Evolutionary conservation across 768 basidiomycete species (phyloP).

Genomic region (Boletales sp.): DNA sequence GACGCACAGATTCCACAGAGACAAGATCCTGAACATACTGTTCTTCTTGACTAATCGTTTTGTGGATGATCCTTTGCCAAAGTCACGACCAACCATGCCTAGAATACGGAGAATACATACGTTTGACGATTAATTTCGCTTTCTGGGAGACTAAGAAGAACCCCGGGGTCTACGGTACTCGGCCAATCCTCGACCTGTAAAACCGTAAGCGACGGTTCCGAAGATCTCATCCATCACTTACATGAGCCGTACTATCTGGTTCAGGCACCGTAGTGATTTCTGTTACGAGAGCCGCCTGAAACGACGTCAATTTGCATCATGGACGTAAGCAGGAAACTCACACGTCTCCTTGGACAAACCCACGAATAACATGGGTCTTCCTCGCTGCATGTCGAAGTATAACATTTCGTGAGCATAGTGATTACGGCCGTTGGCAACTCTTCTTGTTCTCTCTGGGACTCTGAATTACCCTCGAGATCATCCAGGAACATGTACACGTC

Average conservation of each 20-base stretch:
- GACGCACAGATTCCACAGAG: slow-evolving; percentile 66
- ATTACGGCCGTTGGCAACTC: slow-evolving; percentile 87
- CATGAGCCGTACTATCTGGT: slow-evolving; percentile 27
- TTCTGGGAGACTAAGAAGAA: slow-evolving; percentile 58
- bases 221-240: slow-evolving; percentile 31
- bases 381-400: slow-evolving; percentile 81
- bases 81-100: background rate
- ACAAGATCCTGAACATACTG: slow-evolving; percentile 88
- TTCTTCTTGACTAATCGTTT: slow-evolving; percentile 84
- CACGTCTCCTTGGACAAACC: slow-evolving; percentile 67
- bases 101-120: slow-evolving; percentile 24
- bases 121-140: slow-evolving; percentile 83
- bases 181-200: slow-evolving; percentile 47
- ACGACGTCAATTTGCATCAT: slow-evolving; percentile 11
- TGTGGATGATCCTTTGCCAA: slow-evolving; percentile 63
- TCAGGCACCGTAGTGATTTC: slow-evolving; percentile 20
- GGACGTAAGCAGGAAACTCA: slow-evolving; percentile 26
- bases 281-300: slow-evolving; percentile 21
- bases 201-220: background rate
- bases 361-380: slow-evolving; percentile 79
- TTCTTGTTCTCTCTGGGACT: slow-evolving; percentile 57
- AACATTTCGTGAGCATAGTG: slow-evolving; percentile 87
- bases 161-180: slow-evolving; percentile 43
- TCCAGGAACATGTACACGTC: slow-evolving; percentile 94
- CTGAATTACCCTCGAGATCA: slow-evolving; percentile 65